Percentiles rank a stretch among this genome's conserved stretches.
Conservation (phyloP, 2,329 filamentous ascomycete genomes). For the Exophiala dermatitidis region DNA sequence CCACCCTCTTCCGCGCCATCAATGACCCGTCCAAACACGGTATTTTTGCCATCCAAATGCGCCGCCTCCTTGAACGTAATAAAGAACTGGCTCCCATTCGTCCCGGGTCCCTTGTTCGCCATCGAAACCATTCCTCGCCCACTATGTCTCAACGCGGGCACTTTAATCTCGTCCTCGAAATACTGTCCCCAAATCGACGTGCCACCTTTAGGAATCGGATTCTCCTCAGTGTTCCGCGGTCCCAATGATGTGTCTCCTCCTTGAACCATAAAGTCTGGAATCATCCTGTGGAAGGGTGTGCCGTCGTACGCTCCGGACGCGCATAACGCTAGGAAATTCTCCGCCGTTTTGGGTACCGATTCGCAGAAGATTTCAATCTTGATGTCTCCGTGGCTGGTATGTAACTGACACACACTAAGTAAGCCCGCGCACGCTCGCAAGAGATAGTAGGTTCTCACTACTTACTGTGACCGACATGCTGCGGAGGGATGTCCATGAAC, state of each 20-base stretch:
- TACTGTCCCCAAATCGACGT: constrained; percentile 49
- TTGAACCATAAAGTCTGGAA: constrained; percentile 59
- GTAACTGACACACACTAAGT: constrained; percentile 45
- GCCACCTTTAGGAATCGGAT: constrained; percentile 48
- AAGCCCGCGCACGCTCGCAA: background rate
- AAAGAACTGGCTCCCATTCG: constrained; percentile 59
- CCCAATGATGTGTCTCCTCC: constrained; percentile 49
- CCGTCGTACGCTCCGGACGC: constrained; percentile 54
- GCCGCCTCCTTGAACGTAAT: constrained; percentile 54
- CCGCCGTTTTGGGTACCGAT: constrained; percentile 82
- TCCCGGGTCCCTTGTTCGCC: constrained; percentile 50
- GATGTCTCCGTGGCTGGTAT: constrained; percentile 81
- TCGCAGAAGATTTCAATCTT: constrained; percentile 97
- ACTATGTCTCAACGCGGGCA: constrained; percentile 52
- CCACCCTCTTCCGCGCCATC: constrained; percentile 39
- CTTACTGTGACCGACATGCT: constrained; percentile 26
- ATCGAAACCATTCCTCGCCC: constrained; percentile 52
- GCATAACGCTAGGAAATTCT: constrained; percentile 64
- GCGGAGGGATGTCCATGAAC: constrained; percentile 10
- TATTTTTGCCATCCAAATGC: constrained; percentile 60
- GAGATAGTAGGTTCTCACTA: background rate
- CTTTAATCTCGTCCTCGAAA: constrained; percentile 56
- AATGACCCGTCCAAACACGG: constrained; percentile 58
- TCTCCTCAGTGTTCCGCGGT: constrained; percentile 34
- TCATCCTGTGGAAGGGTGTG: constrained; percentile 57